A percentile compares a stretch with the other conserved stretches of the same genome.
Conservation (phyloP, 306 rosid genomes). For the Casuarina cunninghamiana region DNA sequence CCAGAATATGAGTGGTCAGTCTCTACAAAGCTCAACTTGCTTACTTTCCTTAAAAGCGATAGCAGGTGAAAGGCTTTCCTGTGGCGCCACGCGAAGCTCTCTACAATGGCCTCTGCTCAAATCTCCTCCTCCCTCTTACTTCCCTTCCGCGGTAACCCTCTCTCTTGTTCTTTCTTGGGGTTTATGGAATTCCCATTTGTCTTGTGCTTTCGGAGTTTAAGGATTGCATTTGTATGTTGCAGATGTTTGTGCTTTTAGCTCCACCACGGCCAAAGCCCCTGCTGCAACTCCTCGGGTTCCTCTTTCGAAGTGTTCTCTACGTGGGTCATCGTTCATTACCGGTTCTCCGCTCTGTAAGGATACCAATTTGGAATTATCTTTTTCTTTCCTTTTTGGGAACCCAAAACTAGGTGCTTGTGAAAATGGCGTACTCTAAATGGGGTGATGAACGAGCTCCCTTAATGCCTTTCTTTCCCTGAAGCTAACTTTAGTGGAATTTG, state of each 20-base stretch:
- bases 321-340: constrained; percentile 50
- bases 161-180: constrained; percentile 5
- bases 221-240: constrained; percentile 21
- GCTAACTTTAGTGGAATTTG: neutral
- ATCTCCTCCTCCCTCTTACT: constrained; percentile 58
- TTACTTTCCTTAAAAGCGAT: constrained; percentile 21
- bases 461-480: neutral
- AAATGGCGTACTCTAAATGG: neutral
- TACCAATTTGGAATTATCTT: neutral
- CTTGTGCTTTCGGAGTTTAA: neutral
- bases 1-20: constrained; percentile 21
- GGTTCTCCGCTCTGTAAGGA: constrained; percentile 72
- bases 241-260: constrained; percentile 49
- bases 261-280: constrained; percentile 38
- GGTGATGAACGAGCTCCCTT: neutral
- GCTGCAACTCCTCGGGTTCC: constrained; percentile 39
- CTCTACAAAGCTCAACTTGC: neutral
- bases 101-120: constrained; percentile 57
- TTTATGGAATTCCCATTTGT: constrained; percentile 1
- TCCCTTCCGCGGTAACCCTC: constrained; percentile 45
- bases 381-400: neutral
- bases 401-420: no score
- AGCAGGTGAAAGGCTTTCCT: neutral
- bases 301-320: constrained; percentile 21
- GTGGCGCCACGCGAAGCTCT: neutral